Evolutionary conservation across 495 filamentous ascomycete genomes (phyloP), one percentile per base, ranked within the genome.

Genomic region (Penicillium ochrochloron): DNA sequence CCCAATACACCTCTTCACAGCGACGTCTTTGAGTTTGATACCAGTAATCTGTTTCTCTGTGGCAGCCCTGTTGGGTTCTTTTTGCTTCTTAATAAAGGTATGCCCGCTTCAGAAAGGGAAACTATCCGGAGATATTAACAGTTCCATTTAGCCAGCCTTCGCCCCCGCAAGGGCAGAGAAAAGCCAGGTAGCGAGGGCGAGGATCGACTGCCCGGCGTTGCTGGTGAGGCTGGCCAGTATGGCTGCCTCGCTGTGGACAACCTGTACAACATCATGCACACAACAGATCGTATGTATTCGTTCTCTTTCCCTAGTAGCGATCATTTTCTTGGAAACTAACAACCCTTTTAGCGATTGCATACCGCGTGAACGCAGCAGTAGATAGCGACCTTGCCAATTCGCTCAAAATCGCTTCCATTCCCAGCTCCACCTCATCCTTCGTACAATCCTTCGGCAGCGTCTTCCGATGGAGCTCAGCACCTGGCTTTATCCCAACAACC

Each of bases 31-130:
- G 90, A 96, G 65, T 99, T 99, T 70, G 87, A 97, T 73, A 96
- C 93, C 0, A 90, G 84, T 60, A 92, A 92, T 65, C 82, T 98
- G 10, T 97, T 97, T 80, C 84, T 96, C 54, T 90, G 89, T 60
- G 95, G 95, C n/a, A 96, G 93, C 61, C 95, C 95, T 0, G 91
- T 89, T 6, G 94, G 89, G 0, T 97, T 99, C 78, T 99, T 99
- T 76, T 76, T 99, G 2, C 81, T 97, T 9, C 84, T 99, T 10
- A 94, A 97, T 66, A 88, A 88, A 76, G 81, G 83, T 83, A 69
- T n/a, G 74, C 0, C 23, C 17, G n/a, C 14, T 15, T 15, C 27
- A 34, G 17, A 11, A 0, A 0, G 11, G 19, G 10, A 25, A 19
- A 12, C 11, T 7, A 15, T 23, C 34, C 33, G 6, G 6, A 9